These are phyloP conservation scores for Escallonia herrerae DNA, from an alignment of 129 eudicot species.

Conservation along the genomic window DNA sequence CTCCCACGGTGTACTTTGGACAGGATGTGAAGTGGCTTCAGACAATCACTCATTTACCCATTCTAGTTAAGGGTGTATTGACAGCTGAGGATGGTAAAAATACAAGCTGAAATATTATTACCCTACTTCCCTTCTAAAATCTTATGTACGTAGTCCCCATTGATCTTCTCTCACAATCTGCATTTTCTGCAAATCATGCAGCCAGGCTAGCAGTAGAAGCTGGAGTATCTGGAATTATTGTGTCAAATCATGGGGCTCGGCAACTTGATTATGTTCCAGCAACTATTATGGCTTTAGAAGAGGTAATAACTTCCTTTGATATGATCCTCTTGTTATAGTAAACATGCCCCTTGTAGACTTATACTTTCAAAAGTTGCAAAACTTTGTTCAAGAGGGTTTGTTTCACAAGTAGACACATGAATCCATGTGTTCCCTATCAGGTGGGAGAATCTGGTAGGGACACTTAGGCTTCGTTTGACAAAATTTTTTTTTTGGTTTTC, in stretches of 20 bases:
- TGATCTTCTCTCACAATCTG: neutral
- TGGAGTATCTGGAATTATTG: conserved; percentile 47
- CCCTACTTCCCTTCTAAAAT: neutral
- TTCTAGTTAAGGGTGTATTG: conserved; percentile 81
- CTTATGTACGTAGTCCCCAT: neutral
- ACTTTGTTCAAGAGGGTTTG: no score
- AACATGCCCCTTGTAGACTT: no score
- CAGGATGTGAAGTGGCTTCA: conserved; percentile 94
- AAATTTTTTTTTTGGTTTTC: no score
- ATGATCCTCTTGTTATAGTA: neutral
- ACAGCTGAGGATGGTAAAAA: conserved; percentile 89
- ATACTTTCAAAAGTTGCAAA: no score
- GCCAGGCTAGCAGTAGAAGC: conserved; percentile 37
- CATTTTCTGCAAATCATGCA: neutral
- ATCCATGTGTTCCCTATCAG: no score
- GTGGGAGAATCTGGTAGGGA: no score
- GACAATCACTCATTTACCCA: conserved; percentile 73
- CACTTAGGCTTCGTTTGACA: no score
- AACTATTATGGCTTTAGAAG: conserved; percentile 51
- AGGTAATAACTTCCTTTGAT: conserved; percentile 13
- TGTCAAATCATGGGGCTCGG: conserved; percentile 53
- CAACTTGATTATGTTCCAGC: conserved; percentile 48
- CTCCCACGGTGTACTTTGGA: neutral
- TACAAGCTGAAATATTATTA: neutral
- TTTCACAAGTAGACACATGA: no score